Evolutionary conservation across 179 eudicot species (phyloP).

Genomic region (Beta lomatogona): DNA sequence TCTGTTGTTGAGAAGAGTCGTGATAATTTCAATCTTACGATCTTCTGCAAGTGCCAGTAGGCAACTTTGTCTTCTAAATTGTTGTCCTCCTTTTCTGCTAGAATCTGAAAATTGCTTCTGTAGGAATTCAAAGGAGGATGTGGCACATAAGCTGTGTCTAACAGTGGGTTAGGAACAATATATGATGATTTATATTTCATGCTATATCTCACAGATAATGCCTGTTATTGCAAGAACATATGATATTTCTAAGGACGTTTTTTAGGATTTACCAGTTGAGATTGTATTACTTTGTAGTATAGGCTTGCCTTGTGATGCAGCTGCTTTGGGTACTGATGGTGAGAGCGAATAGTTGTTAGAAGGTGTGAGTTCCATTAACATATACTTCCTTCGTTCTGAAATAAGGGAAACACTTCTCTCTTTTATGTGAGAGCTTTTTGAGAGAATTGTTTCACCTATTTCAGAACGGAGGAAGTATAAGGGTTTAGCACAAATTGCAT

Average conservation of each 20-base stretch:
- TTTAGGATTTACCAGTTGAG: background rate
- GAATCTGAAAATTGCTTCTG: background rate
- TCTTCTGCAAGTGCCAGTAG: background rate
- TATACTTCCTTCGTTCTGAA: too few relatives aligned
- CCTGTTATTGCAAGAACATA: background rate
- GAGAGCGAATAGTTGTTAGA: background rate
- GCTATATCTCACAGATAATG: background rate
- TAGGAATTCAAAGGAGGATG: background rate
- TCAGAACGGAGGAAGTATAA: background rate
- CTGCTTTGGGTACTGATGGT: background rate
- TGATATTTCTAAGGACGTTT: background rate
- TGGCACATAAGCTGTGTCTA: background rate
- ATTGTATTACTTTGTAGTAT: background rate
- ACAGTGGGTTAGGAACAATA: background rate
- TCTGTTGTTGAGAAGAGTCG: background rate
- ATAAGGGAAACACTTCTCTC: too few relatives aligned
- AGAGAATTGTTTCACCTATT: too few relatives aligned
- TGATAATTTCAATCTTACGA: background rate
- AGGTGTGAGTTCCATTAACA: background rate
- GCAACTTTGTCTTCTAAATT: too few relatives aligned
- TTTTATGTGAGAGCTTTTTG: too few relatives aligned
- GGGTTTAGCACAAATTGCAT: background rate
- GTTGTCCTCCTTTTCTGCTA: background rate
- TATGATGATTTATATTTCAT: background rate
- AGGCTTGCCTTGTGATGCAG: background rate